Evolutionary conservation across 345 rosid genomes (phyloP), one percentile per base, ranked within the genome.

Genomic region (Crucihimalaya himalaica): DNA sequence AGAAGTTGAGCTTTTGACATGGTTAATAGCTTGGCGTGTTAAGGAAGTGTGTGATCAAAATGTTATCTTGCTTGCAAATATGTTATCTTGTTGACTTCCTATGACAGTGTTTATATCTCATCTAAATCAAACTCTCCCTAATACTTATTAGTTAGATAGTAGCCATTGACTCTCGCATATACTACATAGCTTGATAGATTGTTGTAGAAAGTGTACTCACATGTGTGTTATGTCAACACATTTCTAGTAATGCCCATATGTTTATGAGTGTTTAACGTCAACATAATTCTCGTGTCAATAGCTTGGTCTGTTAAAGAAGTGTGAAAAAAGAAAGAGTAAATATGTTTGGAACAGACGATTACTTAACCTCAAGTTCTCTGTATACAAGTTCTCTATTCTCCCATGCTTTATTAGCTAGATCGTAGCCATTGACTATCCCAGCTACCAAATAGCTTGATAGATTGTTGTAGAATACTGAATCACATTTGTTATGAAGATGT

Each of bases 1-100:
- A 11, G 32, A 63, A 39, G n/a, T 21, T 1, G 2, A 73, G 52
- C 37, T 45, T 57, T 53, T 34, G 3, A 37, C 42, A 37, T 11
- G 4, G 18, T 40, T 8, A 42, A 14, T 42, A 66, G 48, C 10
- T 67, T 39, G 40, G 14, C 16, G 3, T 58, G 39, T 31, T 45
- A 19, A 29, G 25, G 21, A 56, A 16, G 8, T 39, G 25, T n/a
- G n/a, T n/a, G n/a, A n/a, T n/a, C n/a, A n/a, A n/a, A n/a, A n/a
- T n/a, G n/a, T n/a, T n/a, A n/a, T n/a, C n/a, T n/a, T 35, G 14
- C 29, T 52, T 48, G 68, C 35, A 50, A 48, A 60, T 13, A 50
- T 61, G 18, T 51, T 28, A 40, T 54, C 52, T 8, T 53, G 29
- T 39, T 52, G 62, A 27, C 12, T 42, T 16, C 16, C 27, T 39